Percentiles rank a stretch among this genome's conserved stretches.
phyloP scores from a whole-genome alignment of 306 rosid genomes.

The Fragaria iinumae region DNA sequence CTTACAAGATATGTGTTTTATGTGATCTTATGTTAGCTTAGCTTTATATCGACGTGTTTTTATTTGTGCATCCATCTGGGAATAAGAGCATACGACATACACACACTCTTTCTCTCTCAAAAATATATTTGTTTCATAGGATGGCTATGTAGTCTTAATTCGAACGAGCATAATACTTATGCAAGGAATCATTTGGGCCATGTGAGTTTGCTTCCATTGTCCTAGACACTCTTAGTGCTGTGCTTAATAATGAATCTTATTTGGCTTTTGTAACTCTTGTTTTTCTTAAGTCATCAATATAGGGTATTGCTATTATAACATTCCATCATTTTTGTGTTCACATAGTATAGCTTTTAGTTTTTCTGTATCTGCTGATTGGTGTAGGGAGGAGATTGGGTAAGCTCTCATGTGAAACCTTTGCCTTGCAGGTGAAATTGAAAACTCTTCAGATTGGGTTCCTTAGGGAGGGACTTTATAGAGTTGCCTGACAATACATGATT shows the following conservation, averaged over 20 bases:
- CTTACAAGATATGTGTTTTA: background rate
- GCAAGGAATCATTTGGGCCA: background rate
- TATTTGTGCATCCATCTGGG: background rate
- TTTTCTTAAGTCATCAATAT: background rate
- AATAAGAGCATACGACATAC: background rate
- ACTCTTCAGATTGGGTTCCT: background rate
- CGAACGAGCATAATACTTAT: background rate
- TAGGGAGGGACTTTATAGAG: background rate
- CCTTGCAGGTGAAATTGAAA: slow-evolving; percentile 1
- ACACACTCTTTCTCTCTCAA: background rate
- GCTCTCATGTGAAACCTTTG: slow-evolving; percentile 1
- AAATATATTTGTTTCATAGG: background rate
- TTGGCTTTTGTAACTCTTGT: background rate
- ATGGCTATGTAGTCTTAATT: background rate
- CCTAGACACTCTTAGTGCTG: background rate
- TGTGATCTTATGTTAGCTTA: background rate
- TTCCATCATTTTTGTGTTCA: background rate
- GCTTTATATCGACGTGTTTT: background rate
- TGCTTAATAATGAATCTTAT: background rate
- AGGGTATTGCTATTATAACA: background rate
- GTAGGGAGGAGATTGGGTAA: background rate
- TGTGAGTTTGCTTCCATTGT: background rate
- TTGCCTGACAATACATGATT: background rate
- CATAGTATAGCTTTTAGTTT: background rate
- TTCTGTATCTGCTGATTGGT: background rate